Conservation (phyloP, 139 green algal species). For the Klebsormidium nitens region DNA sequence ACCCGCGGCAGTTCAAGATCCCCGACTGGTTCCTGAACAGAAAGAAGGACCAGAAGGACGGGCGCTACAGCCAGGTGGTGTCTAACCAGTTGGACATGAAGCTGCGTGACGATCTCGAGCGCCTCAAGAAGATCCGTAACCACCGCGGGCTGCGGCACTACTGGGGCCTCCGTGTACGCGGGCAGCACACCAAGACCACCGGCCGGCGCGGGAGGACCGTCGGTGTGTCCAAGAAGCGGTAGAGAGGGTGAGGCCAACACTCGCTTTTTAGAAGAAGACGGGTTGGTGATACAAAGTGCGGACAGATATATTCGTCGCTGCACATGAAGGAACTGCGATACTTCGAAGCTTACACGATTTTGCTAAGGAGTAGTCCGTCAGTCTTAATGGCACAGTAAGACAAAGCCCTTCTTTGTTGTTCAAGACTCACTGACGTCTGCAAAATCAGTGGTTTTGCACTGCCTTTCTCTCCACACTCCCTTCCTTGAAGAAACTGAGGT, state of each 20-base stretch:
- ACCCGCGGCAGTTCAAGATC: conserved; percentile 98
- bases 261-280: no score
- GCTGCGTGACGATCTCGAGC: conserved; percentile 84
- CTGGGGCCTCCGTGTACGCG: conserved; percentile 94
- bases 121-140: conserved; percentile 98
- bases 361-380: no score
- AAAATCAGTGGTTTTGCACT: no score
- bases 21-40: conserved; percentile 99
- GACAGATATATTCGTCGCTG: no score
- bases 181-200: conserved; percentile 99
- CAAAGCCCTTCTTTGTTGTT: no score
- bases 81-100: conserved; percentile 77
- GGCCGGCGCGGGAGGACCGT: conserved; percentile 86
- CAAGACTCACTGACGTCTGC: no score
- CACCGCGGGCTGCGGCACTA: conserved; percentile 97
- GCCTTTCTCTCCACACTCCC: no score
- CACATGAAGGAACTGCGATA: no score
- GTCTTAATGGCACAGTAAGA: no score
- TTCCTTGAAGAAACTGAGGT: no score
- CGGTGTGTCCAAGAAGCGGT: conserved; percentile 56
- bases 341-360: no score
- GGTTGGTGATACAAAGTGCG: no score
- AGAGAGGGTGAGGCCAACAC: conserved; percentile 2
- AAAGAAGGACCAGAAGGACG: conserved; percentile 93
- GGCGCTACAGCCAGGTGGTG: conserved; percentile 60